phyloP scores from a whole-genome alignment of 2,329 filamentous ascomycete species.

The Arthrobotrys sphaeroides region DNA sequence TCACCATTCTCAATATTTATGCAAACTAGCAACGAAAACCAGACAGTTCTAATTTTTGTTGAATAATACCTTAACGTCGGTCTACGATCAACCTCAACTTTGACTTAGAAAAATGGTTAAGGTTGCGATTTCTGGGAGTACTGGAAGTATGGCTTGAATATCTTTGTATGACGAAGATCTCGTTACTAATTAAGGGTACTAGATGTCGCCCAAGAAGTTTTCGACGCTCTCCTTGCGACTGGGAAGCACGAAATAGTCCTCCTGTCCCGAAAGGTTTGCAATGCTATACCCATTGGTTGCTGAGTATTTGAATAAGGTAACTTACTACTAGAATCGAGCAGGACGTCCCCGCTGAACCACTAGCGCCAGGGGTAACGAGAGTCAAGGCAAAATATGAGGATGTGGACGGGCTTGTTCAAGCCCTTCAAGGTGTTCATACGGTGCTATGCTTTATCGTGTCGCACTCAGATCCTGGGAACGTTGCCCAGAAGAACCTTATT shows the following conservation, averaged over 20 bases:
- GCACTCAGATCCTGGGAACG: constrained; percentile 1
- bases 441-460: constrained; percentile 66
- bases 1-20: too few relatives aligned
- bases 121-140: constrained; percentile 64
- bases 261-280: constrained; percentile 64
- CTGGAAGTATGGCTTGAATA: constrained; percentile 61
- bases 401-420: constrained; percentile 60
- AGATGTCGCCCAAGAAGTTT: constrained; percentile 68
- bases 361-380: constrained; percentile 61
- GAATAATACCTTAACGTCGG: neutral
- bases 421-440: constrained; percentile 65
- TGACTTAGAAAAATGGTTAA: constrained; percentile 62
- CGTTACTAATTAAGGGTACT: too few relatives aligned
- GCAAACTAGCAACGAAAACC: too few relatives aligned
- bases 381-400: constrained; percentile 64
- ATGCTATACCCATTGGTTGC: neutral
- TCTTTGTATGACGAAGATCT: neutral
- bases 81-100: neutral
- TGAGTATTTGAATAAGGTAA: neutral
- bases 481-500: constrained; percentile 59
- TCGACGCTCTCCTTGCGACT: constrained; percentile 65
- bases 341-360: constrained; percentile 54
- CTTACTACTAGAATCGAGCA: constrained; percentile 51
- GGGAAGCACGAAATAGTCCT: constrained; percentile 67
- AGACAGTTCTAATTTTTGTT: too few relatives aligned